Evolutionary conservation across 2,329 filamentous ascomycete genomes (phyloP).

Genomic region (Sphaerostilbella broomeana): DNA sequence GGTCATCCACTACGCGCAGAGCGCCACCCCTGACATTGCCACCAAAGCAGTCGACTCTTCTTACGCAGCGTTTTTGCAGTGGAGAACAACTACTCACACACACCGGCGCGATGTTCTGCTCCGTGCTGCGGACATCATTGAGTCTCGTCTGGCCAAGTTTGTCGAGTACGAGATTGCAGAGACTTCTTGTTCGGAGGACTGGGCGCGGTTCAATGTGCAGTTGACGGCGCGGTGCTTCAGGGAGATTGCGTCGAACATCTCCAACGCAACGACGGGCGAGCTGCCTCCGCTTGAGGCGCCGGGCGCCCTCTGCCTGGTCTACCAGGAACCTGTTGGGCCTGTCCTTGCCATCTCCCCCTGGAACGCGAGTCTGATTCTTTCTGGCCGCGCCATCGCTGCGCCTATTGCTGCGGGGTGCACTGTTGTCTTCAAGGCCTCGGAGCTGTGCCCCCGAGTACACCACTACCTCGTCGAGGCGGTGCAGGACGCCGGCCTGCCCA

Average conservation of each 20-base stretch:
- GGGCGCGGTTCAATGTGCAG: slow-evolving; percentile 35
- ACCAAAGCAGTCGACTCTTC: slow-evolving; percentile 48
- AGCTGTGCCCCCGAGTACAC: slow-evolving; percentile 26
- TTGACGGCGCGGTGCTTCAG: slow-evolving; percentile 31
- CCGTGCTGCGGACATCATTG: slow-evolving; percentile 59
- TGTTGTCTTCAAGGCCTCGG: slow-evolving; percentile 26
- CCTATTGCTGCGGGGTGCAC: slow-evolving; percentile 6
- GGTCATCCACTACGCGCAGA: slow-evolving; percentile 7
- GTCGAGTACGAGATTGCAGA: slow-evolving; percentile 50
- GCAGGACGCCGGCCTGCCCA: slow-evolving; percentile 35
- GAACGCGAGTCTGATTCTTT: neutral
- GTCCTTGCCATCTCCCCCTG: slow-evolving; percentile 75
- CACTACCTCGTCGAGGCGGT: slow-evolving; percentile 30
- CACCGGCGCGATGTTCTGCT: slow-evolving; percentile 63
- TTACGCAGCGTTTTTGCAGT: slow-evolving; percentile 58
- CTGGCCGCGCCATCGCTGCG: neutral
- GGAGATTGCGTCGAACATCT: slow-evolving; percentile 39
- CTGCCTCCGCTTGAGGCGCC: neutral
- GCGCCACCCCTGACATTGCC: slow-evolving; percentile 48
- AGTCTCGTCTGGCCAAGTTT: slow-evolving; percentile 55
- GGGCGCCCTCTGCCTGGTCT: slow-evolving; percentile 3
- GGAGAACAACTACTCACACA: slow-evolving; percentile 56
- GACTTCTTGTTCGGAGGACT: slow-evolving; percentile 33
- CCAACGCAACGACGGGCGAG: neutral
- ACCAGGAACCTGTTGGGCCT: slow-evolving; percentile 71